These are phyloP conservation scores for Gaultheria prostrata DNA, from an alignment of 148 eudicot genomes.

Conservation along the genomic window DNA sequence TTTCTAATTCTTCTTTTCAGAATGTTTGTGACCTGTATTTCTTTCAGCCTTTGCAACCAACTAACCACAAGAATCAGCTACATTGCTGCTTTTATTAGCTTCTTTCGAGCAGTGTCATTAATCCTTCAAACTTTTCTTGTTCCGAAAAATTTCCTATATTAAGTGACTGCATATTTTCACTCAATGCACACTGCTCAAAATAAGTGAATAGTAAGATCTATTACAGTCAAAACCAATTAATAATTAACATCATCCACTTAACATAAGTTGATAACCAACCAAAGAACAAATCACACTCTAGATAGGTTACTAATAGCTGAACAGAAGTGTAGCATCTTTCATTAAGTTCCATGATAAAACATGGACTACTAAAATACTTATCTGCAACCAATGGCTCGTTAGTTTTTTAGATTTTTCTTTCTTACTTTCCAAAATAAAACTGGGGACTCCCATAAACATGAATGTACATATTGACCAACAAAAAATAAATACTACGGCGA, in stretches of 20 bases:
- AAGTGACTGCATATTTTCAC: background rate
- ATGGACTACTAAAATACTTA: background rate
- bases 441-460: background rate
- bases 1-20: background rate
- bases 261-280: background rate
- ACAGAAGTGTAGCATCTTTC: background rate
- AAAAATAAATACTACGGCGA: background rate
- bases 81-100: background rate
- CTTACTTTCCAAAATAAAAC: background rate
- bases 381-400: background rate
- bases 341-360: background rate
- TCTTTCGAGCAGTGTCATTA: background rate
- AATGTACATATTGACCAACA: background rate
- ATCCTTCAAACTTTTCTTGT: background rate
- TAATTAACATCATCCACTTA: too few relatives aligned
- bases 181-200: slow-evolving; percentile 8
- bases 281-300: background rate
- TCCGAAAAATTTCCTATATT: background rate
- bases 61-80: background rate
- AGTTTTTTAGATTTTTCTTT: background rate
- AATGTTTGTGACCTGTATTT: background rate
- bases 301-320: background rate
- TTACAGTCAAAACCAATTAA: too few relatives aligned
- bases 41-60: background rate
- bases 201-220: background rate